phyloP scores from a whole-genome alignment of 176 grass and related monocot species.

The Hsuehochloa calcarea region DNA sequence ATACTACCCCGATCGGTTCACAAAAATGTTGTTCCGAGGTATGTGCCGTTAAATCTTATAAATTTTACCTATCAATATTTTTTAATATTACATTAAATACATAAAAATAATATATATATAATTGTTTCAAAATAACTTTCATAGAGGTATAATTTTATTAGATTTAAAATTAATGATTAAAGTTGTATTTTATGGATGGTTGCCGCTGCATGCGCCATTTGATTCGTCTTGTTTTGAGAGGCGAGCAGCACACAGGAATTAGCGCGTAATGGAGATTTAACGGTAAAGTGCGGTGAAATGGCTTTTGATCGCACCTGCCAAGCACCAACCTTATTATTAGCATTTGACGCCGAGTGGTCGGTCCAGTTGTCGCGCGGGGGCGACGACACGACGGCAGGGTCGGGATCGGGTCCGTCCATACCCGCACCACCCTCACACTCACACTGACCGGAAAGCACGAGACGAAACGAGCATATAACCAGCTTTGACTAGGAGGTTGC shows the following conservation, averaged over 20 bases:
- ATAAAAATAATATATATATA: too few relatives aligned
- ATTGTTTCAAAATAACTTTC: too few relatives aligned
- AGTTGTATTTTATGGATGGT: too few relatives aligned
- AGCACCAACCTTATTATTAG: not conserved
- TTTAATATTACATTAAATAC: too few relatives aligned
- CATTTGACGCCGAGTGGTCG: not conserved
- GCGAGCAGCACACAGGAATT: not conserved
- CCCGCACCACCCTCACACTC: not conserved
- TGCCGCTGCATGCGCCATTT: not conserved
- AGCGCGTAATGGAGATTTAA: slow-evolving; percentile 19
- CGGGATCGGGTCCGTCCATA: not conserved
- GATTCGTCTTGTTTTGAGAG: not conserved
- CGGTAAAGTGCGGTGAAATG: not conserved
- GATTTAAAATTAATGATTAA: too few relatives aligned
- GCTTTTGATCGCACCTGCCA: not conserved
- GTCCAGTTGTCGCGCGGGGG: slow-evolving; percentile 24
- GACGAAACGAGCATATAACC: not conserved
- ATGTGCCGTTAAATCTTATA: too few relatives aligned
- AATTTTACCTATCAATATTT: too few relatives aligned
- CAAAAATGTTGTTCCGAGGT: too few relatives aligned
- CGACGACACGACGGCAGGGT: not conserved
- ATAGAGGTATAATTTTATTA: too few relatives aligned
- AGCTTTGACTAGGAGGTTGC: not conserved
- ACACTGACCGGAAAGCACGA: not conserved
- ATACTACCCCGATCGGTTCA: too few relatives aligned